Percentiles rank a stretch among this genome's conserved stretches.
Conservation (phyloP, 2,329 filamentous ascomycete species). For the Exophiala oligosperma region DNA sequence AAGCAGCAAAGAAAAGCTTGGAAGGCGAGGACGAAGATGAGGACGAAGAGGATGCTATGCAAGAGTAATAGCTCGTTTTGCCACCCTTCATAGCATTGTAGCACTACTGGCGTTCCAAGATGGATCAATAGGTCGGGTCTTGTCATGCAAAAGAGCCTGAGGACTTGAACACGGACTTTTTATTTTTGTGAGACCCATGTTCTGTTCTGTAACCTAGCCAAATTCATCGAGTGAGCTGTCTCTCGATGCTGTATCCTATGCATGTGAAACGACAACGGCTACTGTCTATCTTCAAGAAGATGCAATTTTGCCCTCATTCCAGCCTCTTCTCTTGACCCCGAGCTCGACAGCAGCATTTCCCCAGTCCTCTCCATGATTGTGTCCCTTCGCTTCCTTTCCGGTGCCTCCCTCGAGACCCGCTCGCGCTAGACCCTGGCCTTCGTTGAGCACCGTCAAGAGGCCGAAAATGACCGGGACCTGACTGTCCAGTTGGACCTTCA, state of each 20-base stretch:
- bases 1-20: slow-evolving; percentile 83
- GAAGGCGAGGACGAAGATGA: slow-evolving; percentile 85
- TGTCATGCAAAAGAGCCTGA: not conserved
- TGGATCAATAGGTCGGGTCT: not conserved
- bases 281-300: slow-evolving; percentile 4
- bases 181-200: not conserved
- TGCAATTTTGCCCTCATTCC: slow-evolving; percentile 68
- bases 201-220: not conserved
- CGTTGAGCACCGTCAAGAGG: slow-evolving; percentile 81
- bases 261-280: not conserved
- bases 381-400: slow-evolving; percentile 51
- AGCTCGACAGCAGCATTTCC: slow-evolving; percentile 91
- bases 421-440: slow-evolving; percentile 82
- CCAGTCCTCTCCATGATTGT: slow-evolving; percentile 98
- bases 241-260: not conserved
- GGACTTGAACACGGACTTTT: not conserved
- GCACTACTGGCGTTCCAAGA: slow-evolving; percentile 23
- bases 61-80: slow-evolving; percentile 61
- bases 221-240: not conserved
- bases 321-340: slow-evolving; percentile 80
- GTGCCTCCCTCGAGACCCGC: slow-evolving; percentile 67
- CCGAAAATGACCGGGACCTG: slow-evolving; percentile 91
- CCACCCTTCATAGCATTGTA: slow-evolving; percentile 13
- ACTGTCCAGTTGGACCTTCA: slow-evolving; percentile 88
- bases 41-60: slow-evolving; percentile 77